phyloP scores from a whole-genome alignment of 129 eudicot genomes.

The Heracleum sosnowskyi region DNA sequence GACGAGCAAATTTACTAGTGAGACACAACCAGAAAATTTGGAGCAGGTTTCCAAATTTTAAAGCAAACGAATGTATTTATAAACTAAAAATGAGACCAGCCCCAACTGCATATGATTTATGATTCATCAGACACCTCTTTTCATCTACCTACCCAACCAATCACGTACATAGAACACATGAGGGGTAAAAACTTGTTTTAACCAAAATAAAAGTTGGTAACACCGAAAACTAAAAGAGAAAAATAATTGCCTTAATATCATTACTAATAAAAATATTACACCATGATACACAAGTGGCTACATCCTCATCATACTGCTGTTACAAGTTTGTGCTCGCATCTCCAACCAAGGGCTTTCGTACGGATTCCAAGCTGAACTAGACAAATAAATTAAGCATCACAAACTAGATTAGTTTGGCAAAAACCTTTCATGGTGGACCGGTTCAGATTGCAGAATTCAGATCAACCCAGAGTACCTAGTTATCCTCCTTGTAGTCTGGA shows the following conservation, averaged over 20 bases:
- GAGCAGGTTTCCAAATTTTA: background rate
- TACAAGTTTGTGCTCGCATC: constrained; percentile 1
- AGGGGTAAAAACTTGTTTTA: background rate
- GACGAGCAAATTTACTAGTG: no score
- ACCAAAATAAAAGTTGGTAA: background rate
- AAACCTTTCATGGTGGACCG: background rate
- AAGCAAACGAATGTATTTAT: background rate
- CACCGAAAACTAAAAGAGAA: background rate
- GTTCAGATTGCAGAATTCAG: background rate
- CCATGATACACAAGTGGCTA: background rate
- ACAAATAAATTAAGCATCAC: background rate
- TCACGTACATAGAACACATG: background rate
- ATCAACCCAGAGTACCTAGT: background rate
- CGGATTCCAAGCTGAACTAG: background rate
- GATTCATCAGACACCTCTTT: background rate
- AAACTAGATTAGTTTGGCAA: background rate
- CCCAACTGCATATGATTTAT: background rate
- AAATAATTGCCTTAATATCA: background rate
- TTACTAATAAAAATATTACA: background rate
- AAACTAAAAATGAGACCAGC: background rate
- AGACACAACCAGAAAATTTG: background rate
- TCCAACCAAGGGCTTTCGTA: background rate
- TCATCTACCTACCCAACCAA: background rate
- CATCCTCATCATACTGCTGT: background rate
- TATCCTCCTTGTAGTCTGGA: constrained; percentile 83